Base-by-base conservation (phyloP, 1,284 basidiomycete genomes). In the Tilletia caries region DNA sequence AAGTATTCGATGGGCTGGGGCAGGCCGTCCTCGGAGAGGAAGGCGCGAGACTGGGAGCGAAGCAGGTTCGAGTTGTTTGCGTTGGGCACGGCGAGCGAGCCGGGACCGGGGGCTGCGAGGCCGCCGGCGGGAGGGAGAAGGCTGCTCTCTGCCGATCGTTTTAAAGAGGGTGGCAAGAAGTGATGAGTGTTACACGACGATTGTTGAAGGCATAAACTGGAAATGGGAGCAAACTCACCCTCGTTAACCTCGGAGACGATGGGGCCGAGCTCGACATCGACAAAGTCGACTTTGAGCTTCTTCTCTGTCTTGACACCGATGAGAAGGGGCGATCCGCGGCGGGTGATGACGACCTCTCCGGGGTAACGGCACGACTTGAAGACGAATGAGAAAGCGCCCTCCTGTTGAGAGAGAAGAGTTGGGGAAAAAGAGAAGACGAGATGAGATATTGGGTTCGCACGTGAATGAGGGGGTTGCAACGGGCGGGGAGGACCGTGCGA, bases 1-100 rank as follows among this genome's bases (percentile, higher is more conserved):
- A 98, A 98, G 88, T 95, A 99, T 83, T 99, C 96, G 86, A 99
- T 98, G 58, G 96, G 96, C 82, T 98, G 95, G 64, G 96, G 95
- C 82, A 95, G 90, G 71, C 96, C 96, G 85, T 97, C 95, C 82
- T 98, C 96, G 29, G 93, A 93, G 86, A 98, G 91, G 88, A 98
- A 99, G 41, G 95, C 95, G 41, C 96, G 91, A 67, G 95, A 98
- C 84, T 98, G 95, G 54, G 93, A 92, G 78, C 95, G 92, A 78
- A 92, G 88, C 71, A 98, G 90, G 86, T 95, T 97, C 74, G 50
- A 52, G 23, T 44, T 34, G 72, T 75, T 76, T 64, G 73, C 71
- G 68, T 79, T 76, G 50, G 79, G 77, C 64, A 80, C 75, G 27
- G 70, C 54, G 46, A 80, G 74, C 37, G 72, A 72, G 68, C 78